Conservation (phyloP, 2,329 filamentous ascomycete species). For the Aspergillus udagawae region DNA sequence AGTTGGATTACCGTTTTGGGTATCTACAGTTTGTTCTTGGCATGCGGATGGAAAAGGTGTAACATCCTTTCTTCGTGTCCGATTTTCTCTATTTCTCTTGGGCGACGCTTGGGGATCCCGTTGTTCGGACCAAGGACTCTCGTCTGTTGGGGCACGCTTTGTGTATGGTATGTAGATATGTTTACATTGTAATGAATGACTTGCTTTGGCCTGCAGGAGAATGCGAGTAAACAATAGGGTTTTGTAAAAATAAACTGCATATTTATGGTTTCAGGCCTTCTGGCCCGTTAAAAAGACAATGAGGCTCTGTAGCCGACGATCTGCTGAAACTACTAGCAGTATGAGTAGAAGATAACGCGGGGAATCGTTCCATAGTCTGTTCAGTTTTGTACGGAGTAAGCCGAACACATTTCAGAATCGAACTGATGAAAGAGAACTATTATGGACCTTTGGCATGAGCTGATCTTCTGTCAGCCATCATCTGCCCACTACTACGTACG, state of each 20-base stretch:
- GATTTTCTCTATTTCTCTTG: neutral
- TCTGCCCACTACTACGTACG: too few relatives aligned
- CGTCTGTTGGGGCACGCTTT: conserved; percentile 4
- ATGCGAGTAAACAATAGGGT: neutral
- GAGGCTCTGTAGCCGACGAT: neutral
- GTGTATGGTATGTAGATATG: conserved; percentile 19
- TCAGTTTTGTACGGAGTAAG: neutral
- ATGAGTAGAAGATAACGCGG: neutral
- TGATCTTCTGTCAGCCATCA: too few relatives aligned
- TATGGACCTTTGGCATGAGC: too few relatives aligned
- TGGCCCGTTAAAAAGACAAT: neutral
- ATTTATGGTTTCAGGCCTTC: neutral
- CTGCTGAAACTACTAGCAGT: neutral
- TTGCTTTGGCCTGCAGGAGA: neutral
- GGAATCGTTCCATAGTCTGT: neutral
- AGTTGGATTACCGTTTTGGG: neutral
- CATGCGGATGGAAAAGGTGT: neutral
- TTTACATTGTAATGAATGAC: conserved; percentile 20
- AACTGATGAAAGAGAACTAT: neutral
- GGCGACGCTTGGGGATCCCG: conserved; percentile 1
- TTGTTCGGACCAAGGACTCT: conserved; percentile 4
- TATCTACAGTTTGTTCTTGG: neutral
- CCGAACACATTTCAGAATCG: neutral
- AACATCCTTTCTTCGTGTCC: neutral
- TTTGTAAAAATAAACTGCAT: neutral